These are phyloP conservation scores for Pilatotrama ljubarskyi DNA, from an alignment of 768 basidiomycete species.

Conservation along the genomic window DNA sequence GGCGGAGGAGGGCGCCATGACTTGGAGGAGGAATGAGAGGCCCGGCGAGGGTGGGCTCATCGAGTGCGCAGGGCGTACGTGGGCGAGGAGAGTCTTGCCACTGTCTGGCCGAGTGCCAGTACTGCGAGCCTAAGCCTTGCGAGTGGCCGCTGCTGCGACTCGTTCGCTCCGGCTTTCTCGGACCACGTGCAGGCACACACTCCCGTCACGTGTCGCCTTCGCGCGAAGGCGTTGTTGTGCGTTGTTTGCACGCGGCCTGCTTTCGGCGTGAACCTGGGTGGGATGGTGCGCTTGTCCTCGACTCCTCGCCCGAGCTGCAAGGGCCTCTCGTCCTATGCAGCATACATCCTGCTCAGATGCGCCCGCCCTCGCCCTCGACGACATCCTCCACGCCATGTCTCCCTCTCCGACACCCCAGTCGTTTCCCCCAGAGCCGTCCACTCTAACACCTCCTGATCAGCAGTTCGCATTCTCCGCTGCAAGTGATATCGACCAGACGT, in stretches of 20 bases:
- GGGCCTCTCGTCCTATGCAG: slow-evolving; percentile 3
- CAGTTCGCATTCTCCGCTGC: neutral
- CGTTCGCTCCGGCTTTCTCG: slow-evolving; percentile 6
- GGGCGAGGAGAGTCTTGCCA: too few relatives aligned
- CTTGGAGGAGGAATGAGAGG: slow-evolving; percentile 7
- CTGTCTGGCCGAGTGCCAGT: too few relatives aligned
- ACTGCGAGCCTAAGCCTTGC: neutral
- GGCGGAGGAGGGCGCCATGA: slow-evolving; percentile 29
- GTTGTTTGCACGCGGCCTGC: slow-evolving; percentile 12
- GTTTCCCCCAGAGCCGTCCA: slow-evolving; percentile 3
- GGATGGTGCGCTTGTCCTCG: neutral
- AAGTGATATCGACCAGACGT: neutral
- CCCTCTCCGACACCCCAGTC: slow-evolving; percentile 45
- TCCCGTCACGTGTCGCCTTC: slow-evolving; percentile 24
- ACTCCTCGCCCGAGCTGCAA: neutral
- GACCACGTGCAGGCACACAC: slow-evolving; percentile 6
- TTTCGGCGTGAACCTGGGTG: neutral
- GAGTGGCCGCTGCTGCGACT: neutral
- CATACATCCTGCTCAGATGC: slow-evolving; percentile 32
- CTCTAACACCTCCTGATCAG: neutral
- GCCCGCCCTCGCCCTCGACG: slow-evolving; percentile 50
- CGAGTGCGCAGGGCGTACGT: neutral
- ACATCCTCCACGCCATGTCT: slow-evolving; percentile 55
- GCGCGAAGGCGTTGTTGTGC: slow-evolving; percentile 23
- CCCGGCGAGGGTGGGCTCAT: slow-evolving; percentile 6